Evolutionary conservation across 164 flowering plant species (phyloP).

Genomic region (Magnolia kwangsiensis): DNA sequence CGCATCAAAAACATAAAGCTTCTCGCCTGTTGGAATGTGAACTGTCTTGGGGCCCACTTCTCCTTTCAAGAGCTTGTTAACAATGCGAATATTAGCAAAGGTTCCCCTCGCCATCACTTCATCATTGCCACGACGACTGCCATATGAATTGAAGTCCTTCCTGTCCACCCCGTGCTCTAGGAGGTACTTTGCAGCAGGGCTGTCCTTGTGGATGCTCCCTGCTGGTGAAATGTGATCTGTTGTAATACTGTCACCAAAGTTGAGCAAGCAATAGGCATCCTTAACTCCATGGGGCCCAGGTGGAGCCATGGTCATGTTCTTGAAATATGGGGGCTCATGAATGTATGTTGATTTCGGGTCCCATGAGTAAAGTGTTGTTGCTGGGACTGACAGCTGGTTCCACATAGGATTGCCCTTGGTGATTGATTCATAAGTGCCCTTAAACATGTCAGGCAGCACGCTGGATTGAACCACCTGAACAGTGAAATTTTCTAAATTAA

Average conservation of each 20-base stretch:
- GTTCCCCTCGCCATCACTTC: slow-evolving; percentile 79
- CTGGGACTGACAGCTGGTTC: slow-evolving; percentile 42
- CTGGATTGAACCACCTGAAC: slow-evolving; percentile 47
- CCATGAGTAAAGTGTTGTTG: slow-evolving; percentile 35
- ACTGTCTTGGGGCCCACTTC: slow-evolving; percentile 70
- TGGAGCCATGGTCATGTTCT: slow-evolving; percentile 61
- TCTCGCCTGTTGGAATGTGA: slow-evolving; percentile 73
- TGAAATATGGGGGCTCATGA: slow-evolving; percentile 50
- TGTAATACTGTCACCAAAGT: slow-evolving; percentile 75
- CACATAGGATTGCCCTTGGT: slow-evolving; percentile 46
- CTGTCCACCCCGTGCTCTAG: slow-evolving; percentile 55
- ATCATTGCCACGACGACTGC: slow-evolving; percentile 77
- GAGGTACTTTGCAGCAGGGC: slow-evolving; percentile 73
- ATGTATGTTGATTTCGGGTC: slow-evolving; percentile 48
- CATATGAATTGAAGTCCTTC: slow-evolving; percentile 72
- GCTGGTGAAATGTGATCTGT: slow-evolving; percentile 84
- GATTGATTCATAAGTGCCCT: slow-evolving; percentile 45
- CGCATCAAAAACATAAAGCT: slow-evolving; percentile 60
- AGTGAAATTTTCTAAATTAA: background rate
- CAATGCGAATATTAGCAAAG: slow-evolving; percentile 69
- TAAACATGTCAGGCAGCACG: slow-evolving; percentile 50
- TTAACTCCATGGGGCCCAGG: slow-evolving; percentile 68
- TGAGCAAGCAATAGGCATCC: slow-evolving; percentile 72
- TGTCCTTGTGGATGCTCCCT: slow-evolving; percentile 74
- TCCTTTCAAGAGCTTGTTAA: slow-evolving; percentile 67